These are phyloP conservation scores for Penicillium argentinense DNA, from an alignment of 495 filamentous ascomycete genomes.

Conservation along the genomic window DNA sequence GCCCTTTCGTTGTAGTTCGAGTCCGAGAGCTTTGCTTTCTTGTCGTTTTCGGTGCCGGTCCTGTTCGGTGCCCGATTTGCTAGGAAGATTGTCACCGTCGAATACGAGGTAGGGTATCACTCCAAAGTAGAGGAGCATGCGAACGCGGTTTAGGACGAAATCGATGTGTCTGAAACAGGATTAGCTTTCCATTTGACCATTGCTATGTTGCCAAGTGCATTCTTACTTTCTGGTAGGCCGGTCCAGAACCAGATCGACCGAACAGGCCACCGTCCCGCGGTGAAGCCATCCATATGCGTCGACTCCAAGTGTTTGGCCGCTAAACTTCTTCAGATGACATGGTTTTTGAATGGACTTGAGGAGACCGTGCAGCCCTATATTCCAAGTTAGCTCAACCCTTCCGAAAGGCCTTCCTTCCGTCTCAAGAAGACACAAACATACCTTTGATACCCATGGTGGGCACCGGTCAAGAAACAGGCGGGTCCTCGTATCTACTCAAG, in stretches of 20 bases:
- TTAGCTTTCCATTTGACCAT: too few species aligned
- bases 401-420: constrained; percentile 5
- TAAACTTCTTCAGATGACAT: constrained; percentile 80
- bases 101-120: constrained; percentile 92
- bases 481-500: constrained; percentile 30
- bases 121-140: constrained; percentile 90
- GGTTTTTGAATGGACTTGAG: constrained; percentile 95
- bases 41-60: constrained; percentile 68
- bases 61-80: constrained; percentile 88
- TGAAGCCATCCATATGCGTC: constrained; percentile 99
- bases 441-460: constrained; percentile 71
- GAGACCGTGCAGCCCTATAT: constrained; percentile 77
- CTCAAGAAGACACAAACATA: constrained; percentile 24
- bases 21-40: constrained; percentile 67
- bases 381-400: background rate
- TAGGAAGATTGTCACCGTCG: constrained; percentile 92
- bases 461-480: constrained; percentile 32
- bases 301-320: constrained; percentile 84
- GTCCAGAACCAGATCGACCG: constrained; percentile 84
- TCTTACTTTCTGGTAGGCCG: constrained; percentile 83
- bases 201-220: background rate
- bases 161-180: constrained; percentile 71
- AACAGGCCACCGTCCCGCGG: constrained; percentile 86
- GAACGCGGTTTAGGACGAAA: constrained; percentile 85
- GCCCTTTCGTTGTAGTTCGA: constrained; percentile 78